These are phyloP conservation scores for Candolleomyces efflorescens DNA, from an alignment of 768 basidiomycete species.

Conservation along the genomic window DNA sequence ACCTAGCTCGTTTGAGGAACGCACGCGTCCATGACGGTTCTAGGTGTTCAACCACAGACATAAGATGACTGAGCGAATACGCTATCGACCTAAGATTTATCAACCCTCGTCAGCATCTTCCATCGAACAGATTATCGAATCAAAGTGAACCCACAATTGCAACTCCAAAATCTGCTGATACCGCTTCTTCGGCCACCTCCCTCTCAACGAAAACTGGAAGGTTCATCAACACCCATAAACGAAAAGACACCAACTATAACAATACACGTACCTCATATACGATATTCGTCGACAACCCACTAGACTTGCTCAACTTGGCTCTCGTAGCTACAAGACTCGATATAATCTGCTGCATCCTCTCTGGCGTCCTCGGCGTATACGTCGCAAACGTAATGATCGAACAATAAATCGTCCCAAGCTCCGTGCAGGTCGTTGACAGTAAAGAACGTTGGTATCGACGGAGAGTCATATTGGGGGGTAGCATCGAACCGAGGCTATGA, in stretches of 20 bases:
- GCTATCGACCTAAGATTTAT: conserved; percentile 55
- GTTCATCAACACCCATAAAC: neutral
- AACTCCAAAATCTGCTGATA: conserved; percentile 67
- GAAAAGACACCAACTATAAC: conserved; percentile 1
- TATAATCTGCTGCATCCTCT: conserved; percentile 51
- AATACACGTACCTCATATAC: conserved; percentile 54
- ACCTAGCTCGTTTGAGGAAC: conserved; percentile 67
- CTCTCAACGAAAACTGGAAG: conserved; percentile 65
- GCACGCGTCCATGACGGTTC: conserved; percentile 77
- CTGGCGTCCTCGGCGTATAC: conserved; percentile 35
- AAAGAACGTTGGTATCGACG: conserved; percentile 68
- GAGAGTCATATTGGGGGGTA: conserved; percentile 74
- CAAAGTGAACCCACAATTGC: conserved; percentile 48
- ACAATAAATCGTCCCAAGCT: conserved; percentile 73
- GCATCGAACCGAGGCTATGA: conserved; percentile 59
- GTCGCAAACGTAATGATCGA: conserved; percentile 71
- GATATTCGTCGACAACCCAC: conserved; percentile 52
- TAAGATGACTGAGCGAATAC: conserved; percentile 65
- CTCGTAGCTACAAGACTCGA: conserved; percentile 70
- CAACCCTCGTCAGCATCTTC: neutral
- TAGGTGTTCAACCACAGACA: conserved; percentile 67
- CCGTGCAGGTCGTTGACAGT: conserved; percentile 61
- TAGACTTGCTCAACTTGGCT: conserved; percentile 63
- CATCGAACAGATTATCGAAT: neutral
- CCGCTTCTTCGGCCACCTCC: conserved; percentile 75